Percentiles rank a stretch among this genome's conserved stretches.
phyloP scores from a whole-genome alignment of 805 yeast genomes.

The Nakazawaea molendinolei region DNA sequence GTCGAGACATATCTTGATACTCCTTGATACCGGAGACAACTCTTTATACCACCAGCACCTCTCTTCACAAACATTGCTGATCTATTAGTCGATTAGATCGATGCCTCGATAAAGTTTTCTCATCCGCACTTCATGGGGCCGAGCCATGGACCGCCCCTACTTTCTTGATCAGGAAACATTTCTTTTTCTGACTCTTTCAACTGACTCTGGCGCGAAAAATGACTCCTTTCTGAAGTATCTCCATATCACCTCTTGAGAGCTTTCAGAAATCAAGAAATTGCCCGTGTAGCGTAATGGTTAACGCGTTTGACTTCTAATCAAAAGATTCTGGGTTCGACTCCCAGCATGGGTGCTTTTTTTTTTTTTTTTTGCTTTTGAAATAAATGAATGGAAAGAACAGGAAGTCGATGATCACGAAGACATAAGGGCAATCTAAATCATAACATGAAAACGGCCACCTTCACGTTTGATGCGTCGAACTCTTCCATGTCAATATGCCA shows the following conservation, averaged over 20 bases:
- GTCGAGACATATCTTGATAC: neutral
- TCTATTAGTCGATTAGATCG: too few relatives aligned
- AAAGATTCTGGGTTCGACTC: constrained; percentile 64
- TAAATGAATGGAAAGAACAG: too few relatives aligned
- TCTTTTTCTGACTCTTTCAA: neutral
- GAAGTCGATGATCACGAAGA: too few relatives aligned
- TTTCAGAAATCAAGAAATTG: constrained; percentile 17
- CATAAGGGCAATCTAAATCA: too few relatives aligned
- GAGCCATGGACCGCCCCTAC: constrained; percentile 4
- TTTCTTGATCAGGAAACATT: neutral
- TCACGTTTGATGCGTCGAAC: too few relatives aligned
- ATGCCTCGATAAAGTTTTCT: too few relatives aligned
- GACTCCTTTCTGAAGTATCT: neutral
- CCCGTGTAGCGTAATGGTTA: constrained; percentile 63
- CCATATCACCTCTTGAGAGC: neutral
- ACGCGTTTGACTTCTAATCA: constrained; percentile 65
- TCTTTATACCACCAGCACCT: too few relatives aligned
- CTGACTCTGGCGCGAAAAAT: neutral
- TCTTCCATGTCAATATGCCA: too few relatives aligned
- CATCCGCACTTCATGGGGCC: constrained; percentile 11
- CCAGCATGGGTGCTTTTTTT: constrained; percentile 31
- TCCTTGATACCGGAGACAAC: neutral
- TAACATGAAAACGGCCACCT: too few relatives aligned
- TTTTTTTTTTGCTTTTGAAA: constrained; percentile 6
- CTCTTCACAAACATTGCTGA: too few relatives aligned